Evolutionary conservation across 176 grass and related monocot genomes (phyloP).

Genomic region (Melocanna baccifera): DNA sequence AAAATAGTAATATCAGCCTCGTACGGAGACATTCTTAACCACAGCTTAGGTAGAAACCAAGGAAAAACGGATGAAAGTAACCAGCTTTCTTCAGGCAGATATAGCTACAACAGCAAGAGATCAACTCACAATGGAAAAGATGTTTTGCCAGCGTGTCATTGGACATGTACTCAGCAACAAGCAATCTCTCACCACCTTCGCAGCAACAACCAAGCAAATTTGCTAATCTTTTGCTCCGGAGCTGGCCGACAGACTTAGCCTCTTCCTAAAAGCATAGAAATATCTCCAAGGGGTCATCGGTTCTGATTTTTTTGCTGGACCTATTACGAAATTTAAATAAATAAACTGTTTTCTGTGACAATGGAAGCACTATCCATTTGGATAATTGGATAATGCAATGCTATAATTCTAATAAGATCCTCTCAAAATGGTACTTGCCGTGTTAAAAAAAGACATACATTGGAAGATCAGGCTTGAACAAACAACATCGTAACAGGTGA

Average conservation of each 20-base stretch:
- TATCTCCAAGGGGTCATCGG: not conserved
- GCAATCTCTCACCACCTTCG: conserved; percentile 50
- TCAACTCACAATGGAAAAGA: conserved; percentile 53
- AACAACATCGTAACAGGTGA: not conserved
- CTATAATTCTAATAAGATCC: too few species aligned
- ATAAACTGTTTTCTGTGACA: too few species aligned
- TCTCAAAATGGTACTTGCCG: too few species aligned
- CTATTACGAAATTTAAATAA: not conserved
- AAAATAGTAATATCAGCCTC: not conserved
- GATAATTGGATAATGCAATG: too few species aligned
- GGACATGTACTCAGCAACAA: conserved; percentile 67
- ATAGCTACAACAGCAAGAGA: not conserved
- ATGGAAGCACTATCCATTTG: too few species aligned
- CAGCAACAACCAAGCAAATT: conserved; percentile 55
- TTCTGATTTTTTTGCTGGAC: not conserved
- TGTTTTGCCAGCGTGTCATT: conserved; percentile 64
- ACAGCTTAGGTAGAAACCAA: not conserved
- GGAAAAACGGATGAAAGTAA: not conserved
- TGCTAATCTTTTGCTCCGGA: conserved; percentile 42
- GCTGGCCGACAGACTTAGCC: conserved; percentile 40
- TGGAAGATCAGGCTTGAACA: not conserved
- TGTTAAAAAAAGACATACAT: not conserved
- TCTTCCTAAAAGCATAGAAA: conserved; percentile 41
- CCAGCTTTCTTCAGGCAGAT: not conserved
- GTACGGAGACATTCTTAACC: not conserved